phyloP scores from a whole-genome alignment of 2,329 filamentous ascomycete genomes.

The Phaeoacremonium minimum region DNA sequence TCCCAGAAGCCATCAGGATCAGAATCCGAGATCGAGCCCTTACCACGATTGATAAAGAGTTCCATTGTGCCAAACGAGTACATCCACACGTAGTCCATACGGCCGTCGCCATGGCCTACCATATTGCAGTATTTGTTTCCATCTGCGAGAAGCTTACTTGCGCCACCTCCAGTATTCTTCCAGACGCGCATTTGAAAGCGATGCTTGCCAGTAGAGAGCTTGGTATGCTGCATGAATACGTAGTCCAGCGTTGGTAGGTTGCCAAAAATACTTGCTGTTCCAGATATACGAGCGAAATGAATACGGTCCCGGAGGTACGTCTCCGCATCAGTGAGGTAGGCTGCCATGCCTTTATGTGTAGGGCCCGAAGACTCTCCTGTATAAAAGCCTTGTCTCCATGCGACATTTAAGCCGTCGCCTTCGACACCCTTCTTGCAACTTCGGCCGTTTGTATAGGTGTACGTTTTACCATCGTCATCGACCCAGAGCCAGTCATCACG shows the following conservation, averaged over 20 bases:
- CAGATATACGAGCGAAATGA: no score
- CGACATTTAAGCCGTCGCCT: slow-evolving; percentile 15
- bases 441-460: slow-evolving; percentile 12
- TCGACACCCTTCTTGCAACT: slow-evolving; percentile 10
- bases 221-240: no score
- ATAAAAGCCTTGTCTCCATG: slow-evolving; percentile 13
- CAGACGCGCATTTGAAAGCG: no score
- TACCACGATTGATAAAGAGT: not conserved
- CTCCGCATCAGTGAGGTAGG: not conserved
- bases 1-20: slow-evolving; percentile 2
- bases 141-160: slow-evolving; percentile 2
- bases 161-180: not conserved
- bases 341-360: not conserved
- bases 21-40: not conserved
- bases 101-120: slow-evolving; percentile 1
- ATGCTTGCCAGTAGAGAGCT: no score
- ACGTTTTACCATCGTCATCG: slow-evolving; percentile 6
- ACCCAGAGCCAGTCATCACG: slow-evolving; percentile 18
- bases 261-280: no score
- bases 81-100: slow-evolving; percentile 8
- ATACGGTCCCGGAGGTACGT: not conserved
- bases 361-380: not conserved
- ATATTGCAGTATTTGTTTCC: slow-evolving; percentile 9
- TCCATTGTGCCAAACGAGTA: slow-evolving; percentile 4
- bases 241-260: no score